These are phyloP conservation scores for Pleoardoris graminearum DNA, from an alignment of 2,329 filamentous ascomycete genomes.

Conservation along the genomic window DNA sequence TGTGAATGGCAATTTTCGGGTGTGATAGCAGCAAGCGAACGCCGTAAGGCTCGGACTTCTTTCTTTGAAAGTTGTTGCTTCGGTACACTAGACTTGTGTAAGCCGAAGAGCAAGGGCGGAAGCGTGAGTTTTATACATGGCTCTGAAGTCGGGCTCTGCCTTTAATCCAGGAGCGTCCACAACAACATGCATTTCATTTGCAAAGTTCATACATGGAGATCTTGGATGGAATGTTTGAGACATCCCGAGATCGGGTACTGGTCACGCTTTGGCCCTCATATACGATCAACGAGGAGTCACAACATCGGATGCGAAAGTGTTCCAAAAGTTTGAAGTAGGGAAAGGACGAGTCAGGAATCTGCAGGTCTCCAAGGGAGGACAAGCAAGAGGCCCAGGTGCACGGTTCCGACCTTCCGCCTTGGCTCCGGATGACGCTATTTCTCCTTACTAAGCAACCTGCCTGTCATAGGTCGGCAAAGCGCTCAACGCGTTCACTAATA, in stretches of 20 bases:
- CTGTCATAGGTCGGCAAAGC: too few relatives aligned
- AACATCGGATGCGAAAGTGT: neutral
- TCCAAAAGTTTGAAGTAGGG: neutral
- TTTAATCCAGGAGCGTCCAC: neutral
- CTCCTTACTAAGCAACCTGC: neutral
- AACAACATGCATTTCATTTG: neutral
- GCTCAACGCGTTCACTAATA: too few relatives aligned
- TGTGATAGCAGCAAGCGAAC: constrained; percentile 20
- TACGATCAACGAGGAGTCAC: neutral
- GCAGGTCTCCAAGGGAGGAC: neutral
- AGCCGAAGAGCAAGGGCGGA: neutral
- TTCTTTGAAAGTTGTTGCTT: neutral
- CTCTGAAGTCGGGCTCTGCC: neutral
- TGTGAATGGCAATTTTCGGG: constrained; percentile 24
- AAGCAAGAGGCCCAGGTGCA: too few relatives aligned
- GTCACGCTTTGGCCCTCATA: neutral
- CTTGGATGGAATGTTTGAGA: neutral
- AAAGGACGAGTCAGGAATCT: neutral
- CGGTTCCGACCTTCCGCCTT: neutral
- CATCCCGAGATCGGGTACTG: neutral
- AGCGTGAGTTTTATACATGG: neutral
- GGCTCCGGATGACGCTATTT: neutral
- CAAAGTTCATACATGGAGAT: neutral
- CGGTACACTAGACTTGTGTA: neutral
- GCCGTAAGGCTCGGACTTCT: constrained; percentile 17